Evolutionary conservation across 768 basidiomycete species (phyloP).

Genomic region (Chalciporus sphaerocephalus): DNA sequence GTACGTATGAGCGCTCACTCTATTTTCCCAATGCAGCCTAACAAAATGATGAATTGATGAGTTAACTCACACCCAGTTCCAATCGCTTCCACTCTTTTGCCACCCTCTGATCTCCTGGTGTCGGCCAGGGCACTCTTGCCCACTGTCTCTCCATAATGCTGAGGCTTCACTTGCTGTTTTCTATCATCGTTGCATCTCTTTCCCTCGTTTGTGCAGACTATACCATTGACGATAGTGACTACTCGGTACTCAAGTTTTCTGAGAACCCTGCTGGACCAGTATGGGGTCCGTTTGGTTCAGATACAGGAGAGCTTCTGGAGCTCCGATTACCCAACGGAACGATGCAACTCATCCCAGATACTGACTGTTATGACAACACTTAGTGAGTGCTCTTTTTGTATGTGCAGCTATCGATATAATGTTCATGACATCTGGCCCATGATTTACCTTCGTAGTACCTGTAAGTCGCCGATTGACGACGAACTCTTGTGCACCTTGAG

Average conservation of each 20-base stretch:
- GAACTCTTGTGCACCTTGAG: not conserved
- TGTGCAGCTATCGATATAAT: not conserved
- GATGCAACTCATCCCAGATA: slow-evolving; percentile 18
- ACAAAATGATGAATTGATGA: not conserved
- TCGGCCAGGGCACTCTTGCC: not conserved
- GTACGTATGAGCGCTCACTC: too few relatives aligned
- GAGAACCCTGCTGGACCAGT: slow-evolving; percentile 26
- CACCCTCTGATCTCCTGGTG: not conserved
- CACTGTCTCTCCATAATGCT: slow-evolving; percentile 8
- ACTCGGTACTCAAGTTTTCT: slow-evolving; percentile 22
- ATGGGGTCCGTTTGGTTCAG: slow-evolving; percentile 26
- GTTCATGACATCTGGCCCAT: slow-evolving; percentile 1
- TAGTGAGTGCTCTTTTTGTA: slow-evolving; percentile 17
- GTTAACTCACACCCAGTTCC: not conserved
- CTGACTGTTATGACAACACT: slow-evolving; percentile 24
- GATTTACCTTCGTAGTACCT: slow-evolving; percentile 14
- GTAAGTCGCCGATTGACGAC: slow-evolving; percentile 9
- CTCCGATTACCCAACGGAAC: slow-evolving; percentile 26
- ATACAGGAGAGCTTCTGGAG: slow-evolving; percentile 16
- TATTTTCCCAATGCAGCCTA: not conserved
- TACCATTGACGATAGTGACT: slow-evolving; percentile 27
- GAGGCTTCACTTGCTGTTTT: not conserved
- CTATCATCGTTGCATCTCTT: slow-evolving; percentile 1
- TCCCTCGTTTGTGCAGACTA: slow-evolving; percentile 20
- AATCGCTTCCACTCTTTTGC: slow-evolving; percentile 9